phyloP scores from a whole-genome alignment of 2,329 filamentous ascomycete genomes.

The Aspergillus novoparasiticus region DNA sequence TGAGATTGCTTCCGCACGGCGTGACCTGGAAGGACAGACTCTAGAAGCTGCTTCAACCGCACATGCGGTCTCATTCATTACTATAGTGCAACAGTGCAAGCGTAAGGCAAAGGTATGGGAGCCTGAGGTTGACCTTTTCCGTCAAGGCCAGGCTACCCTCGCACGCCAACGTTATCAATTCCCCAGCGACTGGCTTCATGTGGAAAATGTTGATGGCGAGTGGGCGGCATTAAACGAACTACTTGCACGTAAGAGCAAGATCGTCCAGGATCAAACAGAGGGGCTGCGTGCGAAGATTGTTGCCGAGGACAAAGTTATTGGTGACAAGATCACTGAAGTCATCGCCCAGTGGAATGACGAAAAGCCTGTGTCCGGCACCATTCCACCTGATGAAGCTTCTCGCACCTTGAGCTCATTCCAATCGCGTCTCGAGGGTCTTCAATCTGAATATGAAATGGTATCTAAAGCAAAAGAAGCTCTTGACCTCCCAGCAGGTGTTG shows the following conservation, averaged over 20 bases:
- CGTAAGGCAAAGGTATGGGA: slow-evolving; percentile 92
- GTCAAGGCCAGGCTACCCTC: slow-evolving; percentile 91
- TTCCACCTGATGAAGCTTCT: slow-evolving; percentile 85
- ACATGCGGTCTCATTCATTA: slow-evolving; percentile 97
- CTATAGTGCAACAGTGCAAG: slow-evolving; percentile 94
- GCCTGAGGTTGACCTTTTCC: slow-evolving; percentile 92
- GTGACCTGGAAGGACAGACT: slow-evolving; percentile 87
- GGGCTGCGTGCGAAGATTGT: slow-evolving; percentile 91
- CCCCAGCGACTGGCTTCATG: slow-evolving; percentile 88
- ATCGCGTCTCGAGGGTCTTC: slow-evolving; percentile 77
- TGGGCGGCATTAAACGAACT: slow-evolving; percentile 95
- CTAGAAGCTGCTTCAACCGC: slow-evolving; percentile 94
- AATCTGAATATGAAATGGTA: slow-evolving; percentile 89
- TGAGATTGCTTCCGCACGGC: slow-evolving; percentile 86
- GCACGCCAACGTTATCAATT: slow-evolving; percentile 92
- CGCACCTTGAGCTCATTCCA: slow-evolving; percentile 82
- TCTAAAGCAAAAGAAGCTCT: slow-evolving; percentile 96
- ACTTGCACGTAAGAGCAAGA: slow-evolving; percentile 86
- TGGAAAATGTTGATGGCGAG: slow-evolving; percentile 94
- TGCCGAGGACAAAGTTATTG: slow-evolving; percentile 89
- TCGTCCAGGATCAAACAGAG: slow-evolving; percentile 95
- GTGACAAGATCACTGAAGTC: slow-evolving; percentile 83
- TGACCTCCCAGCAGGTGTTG: slow-evolving; percentile 77
- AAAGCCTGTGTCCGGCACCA: slow-evolving; percentile 93
- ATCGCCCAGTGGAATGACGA: slow-evolving; percentile 90